Conservation (phyloP, 345 rosid genomes). For the Schrenkiella parvula region DNA sequence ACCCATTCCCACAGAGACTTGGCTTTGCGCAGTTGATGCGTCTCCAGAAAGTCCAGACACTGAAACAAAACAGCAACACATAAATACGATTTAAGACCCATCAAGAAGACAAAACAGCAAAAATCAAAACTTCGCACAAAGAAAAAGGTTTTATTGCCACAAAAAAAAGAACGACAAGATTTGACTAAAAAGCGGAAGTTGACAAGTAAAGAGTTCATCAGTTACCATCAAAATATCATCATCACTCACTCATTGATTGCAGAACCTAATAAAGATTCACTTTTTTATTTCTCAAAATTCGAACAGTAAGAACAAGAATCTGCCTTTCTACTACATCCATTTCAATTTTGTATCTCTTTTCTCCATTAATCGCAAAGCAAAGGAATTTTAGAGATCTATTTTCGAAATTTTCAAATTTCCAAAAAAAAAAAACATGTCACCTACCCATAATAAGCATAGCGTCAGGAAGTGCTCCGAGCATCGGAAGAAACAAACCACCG, state of each 20-base stretch:
- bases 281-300: not conserved
- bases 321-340: not conserved
- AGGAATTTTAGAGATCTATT: not conserved
- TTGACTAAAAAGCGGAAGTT: not conserved
- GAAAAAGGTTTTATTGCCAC: not conserved
- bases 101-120: not conserved
- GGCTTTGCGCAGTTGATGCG: constrained; percentile 63
- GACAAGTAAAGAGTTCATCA: not conserved
- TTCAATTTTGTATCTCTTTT: not conserved
- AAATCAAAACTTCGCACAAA: not conserved
- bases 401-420: not conserved
- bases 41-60: constrained; percentile 90
- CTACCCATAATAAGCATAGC: constrained; percentile 95
- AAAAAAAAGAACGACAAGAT: not conserved
- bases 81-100: not conserved
- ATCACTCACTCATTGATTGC: not conserved
- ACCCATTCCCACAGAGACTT: constrained; percentile 93
- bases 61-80: constrained; percentile 27
- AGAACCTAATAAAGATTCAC: constrained; percentile 9
- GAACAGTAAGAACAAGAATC: not conserved
- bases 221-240: not conserved
- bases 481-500: constrained; percentile 90
- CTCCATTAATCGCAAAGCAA: not conserved
- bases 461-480: constrained; percentile 95
- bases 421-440: not conserved